Base-by-base conservation (phyloP, 768 basidiomycete genomes). In the Suillus ampliporus region DNA sequence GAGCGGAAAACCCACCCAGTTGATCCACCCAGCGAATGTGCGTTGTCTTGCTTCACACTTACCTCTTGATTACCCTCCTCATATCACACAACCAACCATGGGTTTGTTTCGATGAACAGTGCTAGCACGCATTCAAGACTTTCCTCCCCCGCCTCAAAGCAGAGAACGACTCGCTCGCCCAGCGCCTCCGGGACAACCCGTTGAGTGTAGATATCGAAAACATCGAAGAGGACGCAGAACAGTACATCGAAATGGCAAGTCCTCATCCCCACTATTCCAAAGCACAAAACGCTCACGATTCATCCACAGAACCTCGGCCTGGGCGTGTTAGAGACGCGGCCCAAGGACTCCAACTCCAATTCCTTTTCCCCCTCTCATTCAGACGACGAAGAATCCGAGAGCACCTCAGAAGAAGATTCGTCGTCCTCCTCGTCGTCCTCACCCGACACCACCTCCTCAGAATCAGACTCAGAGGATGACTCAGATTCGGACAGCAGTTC, bases 151-250 rank as follows among this genome's bases (percentile, higher is more conserved):
- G 85, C 66, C 77, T 91, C 19, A 83, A 86, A 52, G 87, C 86
- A 14, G 88, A 89, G 3, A 91, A 90, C 66, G 80, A 79, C 2
- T 72, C 81, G 1, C 80, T 91, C 19, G 68, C 79, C 4, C 77
- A 80, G 61, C 78, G 78, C n/a, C 77, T 76, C 11, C 73, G 80
- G 43, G 71, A 74, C 44, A 81, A 87, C 62, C 88, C 87, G 1
- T 69, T 72, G 19, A 88, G 85, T 66, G 77, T 91, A n/a, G 85
- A 91, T 68, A 90, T 92, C 44, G 91, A 92, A 72, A 80, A 88
- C 61, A 67, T 91, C 26, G 75, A 77, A 8, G 79, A 76, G 23
- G 77, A 76, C n/a, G 79, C 77, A 57, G 79, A 78, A 1, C 80
- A 74, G 62, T 85, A 89, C 69, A 87, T 91, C 66, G 84, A 90